Conservation (phyloP, 306 rosid genomes). For the Medicago lupulina region DNA sequence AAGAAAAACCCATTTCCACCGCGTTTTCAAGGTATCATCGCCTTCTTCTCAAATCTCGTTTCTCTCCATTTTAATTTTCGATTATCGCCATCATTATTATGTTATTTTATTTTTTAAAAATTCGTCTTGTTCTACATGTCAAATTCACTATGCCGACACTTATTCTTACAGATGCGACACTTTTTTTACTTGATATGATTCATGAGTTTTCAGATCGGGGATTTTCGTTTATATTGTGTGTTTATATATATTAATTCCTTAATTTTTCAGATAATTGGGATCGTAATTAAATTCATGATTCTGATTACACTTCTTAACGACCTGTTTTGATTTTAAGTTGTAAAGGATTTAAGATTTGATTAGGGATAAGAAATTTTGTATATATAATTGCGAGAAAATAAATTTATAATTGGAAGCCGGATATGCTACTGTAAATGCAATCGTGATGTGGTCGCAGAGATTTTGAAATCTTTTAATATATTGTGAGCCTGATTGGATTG, state of each 20-base stretch:
- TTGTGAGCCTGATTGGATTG: too few species aligned
- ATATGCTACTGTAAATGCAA: background rate
- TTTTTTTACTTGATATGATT: background rate
- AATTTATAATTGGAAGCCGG: background rate
- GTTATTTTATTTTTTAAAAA: too few species aligned
- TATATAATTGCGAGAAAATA: background rate
- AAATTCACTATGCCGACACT: background rate
- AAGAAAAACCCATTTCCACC: background rate
- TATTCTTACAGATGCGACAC: conserved; percentile 14
- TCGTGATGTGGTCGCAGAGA: background rate
- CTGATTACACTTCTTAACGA: background rate
- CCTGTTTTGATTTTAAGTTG: conserved; percentile 1
- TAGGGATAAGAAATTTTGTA: background rate
- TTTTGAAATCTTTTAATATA: background rate
- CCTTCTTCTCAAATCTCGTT: conserved; percentile 10
- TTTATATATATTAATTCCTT: background rate
- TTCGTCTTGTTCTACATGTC: background rate
- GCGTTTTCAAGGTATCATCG: conserved; percentile 16
- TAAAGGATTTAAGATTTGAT: background rate
- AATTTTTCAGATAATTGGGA: background rate
- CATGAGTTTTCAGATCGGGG: conserved; percentile 41
- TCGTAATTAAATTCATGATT: background rate
- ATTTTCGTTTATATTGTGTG: conserved; percentile 4
- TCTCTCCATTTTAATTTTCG: too few species aligned
- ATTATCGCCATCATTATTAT: too few species aligned